Percentiles rank a stretch among this genome's conserved stretches.
phyloP scores from a whole-genome alignment of 768 basidiomycete genomes.

The Lactarius trivialis region DNA sequence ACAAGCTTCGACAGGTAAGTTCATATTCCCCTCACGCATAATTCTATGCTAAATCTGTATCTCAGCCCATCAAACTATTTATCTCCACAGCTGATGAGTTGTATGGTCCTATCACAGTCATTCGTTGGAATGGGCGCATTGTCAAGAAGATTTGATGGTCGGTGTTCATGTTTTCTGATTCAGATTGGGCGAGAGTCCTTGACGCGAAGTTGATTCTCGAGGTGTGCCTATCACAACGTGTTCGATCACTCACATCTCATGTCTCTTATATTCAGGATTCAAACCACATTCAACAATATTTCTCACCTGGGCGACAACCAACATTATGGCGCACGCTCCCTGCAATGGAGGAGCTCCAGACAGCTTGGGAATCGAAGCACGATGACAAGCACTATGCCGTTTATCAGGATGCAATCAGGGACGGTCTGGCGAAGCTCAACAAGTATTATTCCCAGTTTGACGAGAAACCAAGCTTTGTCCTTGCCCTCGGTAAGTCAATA shows the following conservation, averaged over 20 bases:
- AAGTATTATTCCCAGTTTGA: slow-evolving; percentile 26
- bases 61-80: neutral
- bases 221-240: no score
- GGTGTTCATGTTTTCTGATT: no score
- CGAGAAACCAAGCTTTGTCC: slow-evolving; percentile 20
- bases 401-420: slow-evolving; percentile 13
- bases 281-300: slow-evolving; percentile 26
- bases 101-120: no score
- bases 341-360: slow-evolving; percentile 27
- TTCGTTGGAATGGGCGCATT: no score
- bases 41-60: no score
- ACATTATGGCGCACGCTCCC: slow-evolving; percentile 29
- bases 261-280: slow-evolving; percentile 23
- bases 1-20: neutral
- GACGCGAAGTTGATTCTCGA: no score
- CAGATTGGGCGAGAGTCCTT: no score
- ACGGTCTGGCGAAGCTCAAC: slow-evolving; percentile 24
- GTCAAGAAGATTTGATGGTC: no score
- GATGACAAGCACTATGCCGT: slow-evolving; percentile 5
- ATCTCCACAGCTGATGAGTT: neutral
- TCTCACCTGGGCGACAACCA: slow-evolving; percentile 26
- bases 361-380: slow-evolving; percentile 27
- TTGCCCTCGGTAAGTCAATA: slow-evolving; percentile 25
- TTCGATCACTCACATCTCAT: no score
- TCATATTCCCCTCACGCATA: neutral